phyloP scores from a whole-genome alignment of 495 filamentous ascomycete species.

The Tuber aestivum region DNA sequence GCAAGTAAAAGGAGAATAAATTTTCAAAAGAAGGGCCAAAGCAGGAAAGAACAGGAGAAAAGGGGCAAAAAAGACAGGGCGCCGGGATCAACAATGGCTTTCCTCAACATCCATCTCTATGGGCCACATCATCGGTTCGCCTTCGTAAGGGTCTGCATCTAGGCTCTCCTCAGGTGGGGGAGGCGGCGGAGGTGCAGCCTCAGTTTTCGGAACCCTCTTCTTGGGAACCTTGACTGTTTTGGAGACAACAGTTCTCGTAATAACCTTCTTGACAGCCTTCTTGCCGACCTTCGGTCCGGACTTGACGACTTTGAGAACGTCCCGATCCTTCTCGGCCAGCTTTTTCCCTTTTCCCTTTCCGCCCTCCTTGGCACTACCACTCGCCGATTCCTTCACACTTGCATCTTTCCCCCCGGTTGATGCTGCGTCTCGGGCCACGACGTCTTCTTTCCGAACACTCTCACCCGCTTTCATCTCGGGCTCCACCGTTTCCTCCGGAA shows the following conservation, averaged over 20 bases:
- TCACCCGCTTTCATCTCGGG: constrained; percentile 6
- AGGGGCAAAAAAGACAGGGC: neutral
- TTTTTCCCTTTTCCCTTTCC: constrained; percentile 9
- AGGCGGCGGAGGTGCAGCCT: neutral
- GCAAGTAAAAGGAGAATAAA: neutral
- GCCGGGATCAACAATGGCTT: neutral
- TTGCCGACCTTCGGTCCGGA: constrained; percentile 11
- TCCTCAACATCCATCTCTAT: neutral
- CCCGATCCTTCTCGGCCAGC: neutral
- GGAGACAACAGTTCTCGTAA: neutral
- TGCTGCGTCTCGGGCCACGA: neutral
- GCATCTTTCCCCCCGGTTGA: neutral
- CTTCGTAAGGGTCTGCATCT: neutral
- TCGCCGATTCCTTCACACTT: neutral
- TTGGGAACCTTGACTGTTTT: constrained; percentile 3
- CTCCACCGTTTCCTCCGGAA: neutral
- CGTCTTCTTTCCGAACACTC: constrained; percentile 9
- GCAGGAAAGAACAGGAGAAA: neutral
- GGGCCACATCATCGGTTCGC: constrained; percentile 2
- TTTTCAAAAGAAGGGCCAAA: neutral
- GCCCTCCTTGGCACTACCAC: neutral
- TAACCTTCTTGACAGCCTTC: constrained; percentile 4
- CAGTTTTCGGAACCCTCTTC: neutral
- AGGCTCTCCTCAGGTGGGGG: neutral
- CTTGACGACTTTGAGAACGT: constrained; percentile 14